A percentile compares a stretch with the other conserved stretches of the same genome.
These are phyloP conservation scores for Westerdykella aurantiaca DNA, from an alignment of 2,329 filamentous ascomycete species.

Conservation along the genomic window DNA sequence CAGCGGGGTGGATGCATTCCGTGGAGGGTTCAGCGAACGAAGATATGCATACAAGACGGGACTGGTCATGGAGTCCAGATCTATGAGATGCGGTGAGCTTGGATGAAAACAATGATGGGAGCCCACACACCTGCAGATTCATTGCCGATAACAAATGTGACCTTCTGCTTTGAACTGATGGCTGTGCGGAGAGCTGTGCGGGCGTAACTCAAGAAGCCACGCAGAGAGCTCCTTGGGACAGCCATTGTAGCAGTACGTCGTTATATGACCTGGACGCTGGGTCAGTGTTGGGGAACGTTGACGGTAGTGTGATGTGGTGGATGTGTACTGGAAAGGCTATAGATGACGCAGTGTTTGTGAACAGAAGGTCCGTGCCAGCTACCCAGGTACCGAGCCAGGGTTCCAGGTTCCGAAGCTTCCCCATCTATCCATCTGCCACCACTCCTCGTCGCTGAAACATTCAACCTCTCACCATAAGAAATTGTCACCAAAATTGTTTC, in stretches of 20 bases:
- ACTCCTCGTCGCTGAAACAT: no score
- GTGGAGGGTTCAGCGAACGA: conserved; percentile 52
- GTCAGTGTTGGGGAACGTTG: conserved; percentile 1
- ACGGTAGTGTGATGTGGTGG: neutral
- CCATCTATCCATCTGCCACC: no score
- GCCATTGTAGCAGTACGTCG: conserved; percentile 27
- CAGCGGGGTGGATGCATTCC: conserved; percentile 43
- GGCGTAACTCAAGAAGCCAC: conserved; percentile 43
- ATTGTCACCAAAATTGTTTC: no score
- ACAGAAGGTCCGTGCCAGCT: no score
- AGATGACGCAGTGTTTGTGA: no score
- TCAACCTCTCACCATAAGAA: no score
- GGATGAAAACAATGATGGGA: neutral
- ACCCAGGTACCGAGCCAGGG: no score
- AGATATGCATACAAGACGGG: conserved; percentile 71
- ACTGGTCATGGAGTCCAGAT: conserved; percentile 75
- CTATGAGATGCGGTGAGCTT: conserved; percentile 39
- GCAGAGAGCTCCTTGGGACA: conserved; percentile 42
- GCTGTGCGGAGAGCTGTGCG: conserved; percentile 40
- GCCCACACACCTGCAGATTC: conserved; percentile 44
- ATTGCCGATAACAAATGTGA: conserved; percentile 50
- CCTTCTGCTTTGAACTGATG: conserved; percentile 35
- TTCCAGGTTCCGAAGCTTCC: no score
- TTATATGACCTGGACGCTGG: conserved; percentile 7
- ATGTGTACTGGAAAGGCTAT: neutral